Evolutionary conservation across 345 rosid species (phyloP).

Genomic region (Clarkia xantiana): DNA sequence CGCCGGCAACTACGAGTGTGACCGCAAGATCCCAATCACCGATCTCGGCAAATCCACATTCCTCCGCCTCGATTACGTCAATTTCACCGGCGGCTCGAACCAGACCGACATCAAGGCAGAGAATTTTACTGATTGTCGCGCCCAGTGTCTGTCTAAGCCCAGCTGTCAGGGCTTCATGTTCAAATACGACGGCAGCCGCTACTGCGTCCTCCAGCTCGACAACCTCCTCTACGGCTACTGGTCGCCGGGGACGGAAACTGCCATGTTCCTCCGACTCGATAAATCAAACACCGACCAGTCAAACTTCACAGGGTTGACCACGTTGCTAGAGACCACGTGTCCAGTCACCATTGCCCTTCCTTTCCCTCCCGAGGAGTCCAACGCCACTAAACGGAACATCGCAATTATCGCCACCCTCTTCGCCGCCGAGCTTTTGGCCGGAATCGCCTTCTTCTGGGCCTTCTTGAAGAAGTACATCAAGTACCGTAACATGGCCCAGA

Average conservation of each 20-base stretch:
- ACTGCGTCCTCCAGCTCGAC: slow-evolving; percentile 34
- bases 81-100: slow-evolving; percentile 30
- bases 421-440: slow-evolving; percentile 48
- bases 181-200: slow-evolving; percentile 38
- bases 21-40: slow-evolving; percentile 15
- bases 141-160: slow-evolving; percentile 15
- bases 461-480: slow-evolving; percentile 53
- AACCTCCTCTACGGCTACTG: slow-evolving; percentile 31
- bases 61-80: slow-evolving; percentile 48
- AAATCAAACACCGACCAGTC: slow-evolving; percentile 17
- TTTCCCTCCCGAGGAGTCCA: slow-evolving; percentile 38
- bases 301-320: slow-evolving; percentile 38
- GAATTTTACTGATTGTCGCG: slow-evolving; percentile 23
- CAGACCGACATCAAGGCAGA: slow-evolving; percentile 9
- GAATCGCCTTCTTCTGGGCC: slow-evolving; percentile 39
- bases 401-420: slow-evolving; percentile 39
- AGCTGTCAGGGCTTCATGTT: slow-evolving; percentile 39
- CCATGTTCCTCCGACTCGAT: slow-evolving; percentile 37
- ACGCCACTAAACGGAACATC: slow-evolving; percentile 32
- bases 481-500: slow-evolving; percentile 60
- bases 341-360: slow-evolving; percentile 44
- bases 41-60: slow-evolving; percentile 18
- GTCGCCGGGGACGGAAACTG: slow-evolving; percentile 38
- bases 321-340: slow-evolving; percentile 37
- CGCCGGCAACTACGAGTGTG: slow-evolving; percentile 11